phyloP scores from a whole-genome alignment of 2,329 filamentous ascomycete genomes.

The Sporothrix brasiliensis region DNA sequence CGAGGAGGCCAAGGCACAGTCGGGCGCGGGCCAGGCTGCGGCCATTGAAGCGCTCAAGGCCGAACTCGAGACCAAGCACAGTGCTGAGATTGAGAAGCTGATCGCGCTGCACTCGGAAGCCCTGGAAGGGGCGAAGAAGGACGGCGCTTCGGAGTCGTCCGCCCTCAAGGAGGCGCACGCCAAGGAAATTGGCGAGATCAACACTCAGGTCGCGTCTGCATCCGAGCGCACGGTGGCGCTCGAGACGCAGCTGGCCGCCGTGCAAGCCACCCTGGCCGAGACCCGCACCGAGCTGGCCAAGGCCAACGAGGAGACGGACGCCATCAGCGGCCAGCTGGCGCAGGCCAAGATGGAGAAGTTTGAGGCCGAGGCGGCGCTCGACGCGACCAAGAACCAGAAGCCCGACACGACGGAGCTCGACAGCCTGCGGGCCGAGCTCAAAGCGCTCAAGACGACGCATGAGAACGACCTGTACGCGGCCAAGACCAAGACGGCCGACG shows the following conservation, averaged over 20 bases:
- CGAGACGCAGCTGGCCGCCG: slow-evolving; percentile 44
- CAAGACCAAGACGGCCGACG: slow-evolving; percentile 45
- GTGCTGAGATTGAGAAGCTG: slow-evolving; percentile 52
- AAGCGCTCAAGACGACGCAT: slow-evolving; percentile 49
- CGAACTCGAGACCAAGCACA: slow-evolving; percentile 44
- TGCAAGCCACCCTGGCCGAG: slow-evolving; percentile 45
- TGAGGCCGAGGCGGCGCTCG: slow-evolving; percentile 62
- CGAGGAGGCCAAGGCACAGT: slow-evolving; percentile 44
- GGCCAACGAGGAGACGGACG: slow-evolving; percentile 53
- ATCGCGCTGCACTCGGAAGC: slow-evolving; percentile 50
- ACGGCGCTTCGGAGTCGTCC: slow-evolving; percentile 48
- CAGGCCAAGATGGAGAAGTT: slow-evolving; percentile 64
- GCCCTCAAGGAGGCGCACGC: slow-evolving; percentile 42
- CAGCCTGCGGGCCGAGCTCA: slow-evolving; percentile 55
- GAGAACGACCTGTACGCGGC: slow-evolving; percentile 43
- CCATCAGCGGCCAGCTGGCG: slow-evolving; percentile 58
- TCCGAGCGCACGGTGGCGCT: slow-evolving; percentile 50
- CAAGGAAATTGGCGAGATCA: slow-evolving; percentile 49
- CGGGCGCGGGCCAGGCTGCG: slow-evolving; percentile 40
- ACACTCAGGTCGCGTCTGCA: slow-evolving; percentile 41
- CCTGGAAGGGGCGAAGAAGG: slow-evolving; percentile 50
- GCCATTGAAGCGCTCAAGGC: slow-evolving; percentile 49
- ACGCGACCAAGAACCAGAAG: slow-evolving; percentile 59
- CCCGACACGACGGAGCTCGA: slow-evolving; percentile 60
- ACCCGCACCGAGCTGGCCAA: slow-evolving; percentile 50